Base-by-base conservation (phyloP, 2,329 filamentous ascomycete genomes). In the Xylariomycetidae sp. region DNA sequence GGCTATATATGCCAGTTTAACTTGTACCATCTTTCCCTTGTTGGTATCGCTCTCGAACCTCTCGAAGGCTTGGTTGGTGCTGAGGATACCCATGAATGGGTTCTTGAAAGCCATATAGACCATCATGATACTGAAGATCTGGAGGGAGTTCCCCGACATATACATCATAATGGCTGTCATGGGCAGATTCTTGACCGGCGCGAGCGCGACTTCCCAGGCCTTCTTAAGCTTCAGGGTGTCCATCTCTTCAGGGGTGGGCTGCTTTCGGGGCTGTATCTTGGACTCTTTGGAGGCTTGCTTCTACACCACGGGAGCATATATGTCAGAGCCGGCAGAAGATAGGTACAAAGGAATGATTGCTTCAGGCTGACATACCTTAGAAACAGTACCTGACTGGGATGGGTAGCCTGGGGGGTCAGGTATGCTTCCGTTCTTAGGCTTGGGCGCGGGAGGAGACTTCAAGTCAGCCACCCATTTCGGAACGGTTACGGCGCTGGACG, bases 91-190 rank as follows among this genome's bases (percentile, higher is more conserved):
- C 62, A 87, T 78, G 40, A 98, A 74, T 8, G 92, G 92, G 48
- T 86, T 94, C 72, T 97, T 97, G 74, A 98, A 98, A 28, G 94
- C 82, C 85, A 96, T 97, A 54, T 90, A 89, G 13, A 97, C 90
- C 89, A 97, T 98, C 88, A 97, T 97, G 64, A 98, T 97, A 64
- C 85, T 94, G 70, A 98, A 98, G 48, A 98, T 97, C 61, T 98
- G 92, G 29, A 98, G 77, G 41, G 87, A 88, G 67, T 97, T 98
- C 54, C 92, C 92, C 19, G 90, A 94, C 92, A 98, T 98, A 74
- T 98, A 98, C 88, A 97, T 97, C 82, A 96, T 96, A 60, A 98
- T 90, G 44, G 83, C 89, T 37, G 94, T 97, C 92, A 98, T 98
- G 38, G 92, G 92, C 29, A 98, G 72, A 58, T 84, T 82, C 69